Base-by-base conservation (phyloP, 1,284 basidiomycete genomes). In the Coniophora puteana region DNA sequence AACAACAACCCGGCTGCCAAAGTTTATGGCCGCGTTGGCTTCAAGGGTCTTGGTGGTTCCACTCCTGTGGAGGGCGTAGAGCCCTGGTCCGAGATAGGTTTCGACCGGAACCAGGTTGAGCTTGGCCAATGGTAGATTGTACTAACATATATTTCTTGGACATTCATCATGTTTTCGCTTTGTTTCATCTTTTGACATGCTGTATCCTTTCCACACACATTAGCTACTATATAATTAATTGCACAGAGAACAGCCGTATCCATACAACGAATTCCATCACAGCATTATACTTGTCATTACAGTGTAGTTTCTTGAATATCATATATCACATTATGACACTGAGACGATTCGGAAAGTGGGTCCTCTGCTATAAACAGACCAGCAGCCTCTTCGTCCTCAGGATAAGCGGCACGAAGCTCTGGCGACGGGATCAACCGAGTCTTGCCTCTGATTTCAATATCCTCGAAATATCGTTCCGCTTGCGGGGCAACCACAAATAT, bases 11-110 rank as follows among this genome's bases (percentile, higher is more conserved):
- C 55, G 11, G 72, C 69, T 2, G 72, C 68, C 10, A 62, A 49
- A 8, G 65, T 73, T 4, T 80, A 78, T 48, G 47, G 61, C 32
- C 65, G 62, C 13, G 66, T 79, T 8, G 77, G 76, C 1, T 79
- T 78, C 42, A 58, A 60, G 18, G 74, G 71, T 4, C 55, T 74
- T n/a, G 46, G 51, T 21, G 45, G 50, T 7, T 49, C 42, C 4
- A 38, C 41, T 20, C 27, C 43, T 3, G 49, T 53, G 7, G 59
- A 56, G 6, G 53, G 52, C 5, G 63, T 68, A 2, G 68, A 71
- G 24, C 53, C 55, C 14, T 78, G 74, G 74, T 44, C 76, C 5
- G 77, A 79, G 41, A 56, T 78, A 31, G 77, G 77, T 4, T 79
- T 76, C 44, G 63, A 71, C 42, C 53, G 51, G 11, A 30, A 36